Percentiles rank a stretch among this genome's conserved stretches.
Evolutionary conservation across 768 basidiomycete species (phyloP).

Genomic region (Podaxis rugospora): DNA sequence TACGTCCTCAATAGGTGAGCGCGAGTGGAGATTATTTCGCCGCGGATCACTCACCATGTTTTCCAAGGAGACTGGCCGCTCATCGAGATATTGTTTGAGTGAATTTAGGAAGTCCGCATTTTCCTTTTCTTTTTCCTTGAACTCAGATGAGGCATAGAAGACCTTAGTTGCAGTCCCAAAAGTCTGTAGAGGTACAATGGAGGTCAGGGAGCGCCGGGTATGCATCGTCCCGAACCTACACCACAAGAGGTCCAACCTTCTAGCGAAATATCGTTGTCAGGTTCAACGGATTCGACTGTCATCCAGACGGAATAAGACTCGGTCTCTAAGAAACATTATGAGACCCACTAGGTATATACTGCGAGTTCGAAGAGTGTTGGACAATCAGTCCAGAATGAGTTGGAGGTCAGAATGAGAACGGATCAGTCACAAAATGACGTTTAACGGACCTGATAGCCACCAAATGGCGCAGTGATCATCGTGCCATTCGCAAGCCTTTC

Average conservation of each 20-base stretch:
- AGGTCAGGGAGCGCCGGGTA: neutral
- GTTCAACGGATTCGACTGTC: slow-evolving; percentile 59
- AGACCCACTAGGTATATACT: slow-evolving; percentile 33
- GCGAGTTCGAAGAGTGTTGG: neutral
- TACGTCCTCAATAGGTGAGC: neutral
- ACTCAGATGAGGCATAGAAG: slow-evolving; percentile 54
- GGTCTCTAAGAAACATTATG: neutral
- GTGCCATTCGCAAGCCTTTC: slow-evolving; percentile 66
- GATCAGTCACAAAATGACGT: no score
- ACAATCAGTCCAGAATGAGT: neutral
- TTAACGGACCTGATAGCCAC: slow-evolving; percentile 52
- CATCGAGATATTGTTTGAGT: slow-evolving; percentile 50
- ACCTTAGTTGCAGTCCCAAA: slow-evolving; percentile 40
- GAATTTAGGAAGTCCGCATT: slow-evolving; percentile 43
- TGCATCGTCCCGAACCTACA: slow-evolving; percentile 25
- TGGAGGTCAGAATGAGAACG: neutral
- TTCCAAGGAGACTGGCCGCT: slow-evolving; percentile 43
- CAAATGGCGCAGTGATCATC: slow-evolving; percentile 50
- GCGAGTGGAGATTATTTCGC: neutral
- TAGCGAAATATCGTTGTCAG: slow-evolving; percentile 55
- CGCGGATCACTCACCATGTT: slow-evolving; percentile 48
- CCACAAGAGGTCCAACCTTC: slow-evolving; percentile 65
- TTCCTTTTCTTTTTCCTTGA: slow-evolving; percentile 40
- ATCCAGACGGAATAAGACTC: slow-evolving; percentile 4
- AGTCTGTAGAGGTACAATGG: slow-evolving; percentile 27